Conservation (phyloP, 2,329 filamentous ascomycete genomes). For the Chaetoscypha palmicola region DNA sequence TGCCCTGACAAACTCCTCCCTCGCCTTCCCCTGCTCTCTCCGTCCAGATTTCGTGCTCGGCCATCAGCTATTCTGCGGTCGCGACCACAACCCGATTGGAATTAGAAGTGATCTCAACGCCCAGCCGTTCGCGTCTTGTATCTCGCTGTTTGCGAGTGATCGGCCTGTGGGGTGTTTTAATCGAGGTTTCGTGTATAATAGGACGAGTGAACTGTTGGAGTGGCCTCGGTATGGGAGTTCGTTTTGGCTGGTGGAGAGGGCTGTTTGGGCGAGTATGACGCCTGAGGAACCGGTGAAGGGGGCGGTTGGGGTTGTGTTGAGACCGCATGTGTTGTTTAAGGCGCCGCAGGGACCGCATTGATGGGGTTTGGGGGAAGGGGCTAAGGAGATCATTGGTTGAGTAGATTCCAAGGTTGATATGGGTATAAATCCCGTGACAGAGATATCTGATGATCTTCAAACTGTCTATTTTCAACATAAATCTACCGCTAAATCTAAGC, state of each 20-base stretch:
- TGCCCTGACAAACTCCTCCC: background rate
- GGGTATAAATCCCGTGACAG: too few species aligned
- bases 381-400: too few species aligned
- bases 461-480: background rate
- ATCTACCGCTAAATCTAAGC: constrained; percentile 23
- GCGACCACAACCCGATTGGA: background rate
- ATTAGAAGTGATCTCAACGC: background rate
- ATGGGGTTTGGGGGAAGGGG: too few species aligned
- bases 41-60: background rate
- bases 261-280: background rate
- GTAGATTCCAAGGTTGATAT: too few species aligned
- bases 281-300: background rate
- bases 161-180: background rate
- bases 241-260: background rate
- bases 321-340: background rate
- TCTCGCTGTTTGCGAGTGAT: background rate
- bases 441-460: too few species aligned
- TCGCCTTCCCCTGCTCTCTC: background rate
- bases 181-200: background rate
- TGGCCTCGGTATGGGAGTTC: background rate
- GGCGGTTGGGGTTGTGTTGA: background rate
- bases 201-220: background rate
- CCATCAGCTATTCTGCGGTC: background rate
- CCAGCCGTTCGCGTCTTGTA: background rate
- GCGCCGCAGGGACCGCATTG: background rate